Evolutionary conservation across 192 early-diverging fungal species (phyloP).

Genomic region (Haplosporangium gracile): DNA sequence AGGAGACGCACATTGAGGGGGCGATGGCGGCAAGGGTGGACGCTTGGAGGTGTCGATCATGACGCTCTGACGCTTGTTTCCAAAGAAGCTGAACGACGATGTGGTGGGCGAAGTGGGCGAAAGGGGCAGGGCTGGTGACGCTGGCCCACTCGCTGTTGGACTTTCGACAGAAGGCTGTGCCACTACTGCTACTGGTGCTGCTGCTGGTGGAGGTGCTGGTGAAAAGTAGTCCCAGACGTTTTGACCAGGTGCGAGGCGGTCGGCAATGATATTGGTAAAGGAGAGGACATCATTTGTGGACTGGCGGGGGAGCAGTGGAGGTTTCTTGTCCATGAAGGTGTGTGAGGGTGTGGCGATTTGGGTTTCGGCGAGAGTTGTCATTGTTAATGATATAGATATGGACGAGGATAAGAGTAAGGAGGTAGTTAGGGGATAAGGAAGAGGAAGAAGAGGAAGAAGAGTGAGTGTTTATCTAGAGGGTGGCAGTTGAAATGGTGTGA

Average conservation of each 20-base stretch:
- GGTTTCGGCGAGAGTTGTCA: background rate
- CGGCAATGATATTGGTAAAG: constrained; percentile 45
- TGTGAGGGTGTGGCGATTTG: constrained; percentile 18
- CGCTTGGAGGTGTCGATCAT: constrained; percentile 12
- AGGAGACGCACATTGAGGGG: background rate
- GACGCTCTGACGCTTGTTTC: constrained; percentile 29
- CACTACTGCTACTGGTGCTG: background rate
- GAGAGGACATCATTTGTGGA: constrained; percentile 46
- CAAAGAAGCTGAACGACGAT: constrained; percentile 11
- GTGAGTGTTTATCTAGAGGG: background rate
- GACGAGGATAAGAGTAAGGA: background rate
- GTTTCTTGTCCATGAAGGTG: constrained; percentile 45
- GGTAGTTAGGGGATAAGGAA: no score
- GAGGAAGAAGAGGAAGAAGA: background rate
- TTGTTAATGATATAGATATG: background rate
- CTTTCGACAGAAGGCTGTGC: background rate
- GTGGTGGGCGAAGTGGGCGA: constrained; percentile 20
- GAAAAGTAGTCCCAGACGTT: constrained; percentile 54
- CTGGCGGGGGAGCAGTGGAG: constrained; percentile 47
- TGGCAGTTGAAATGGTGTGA: background rate
- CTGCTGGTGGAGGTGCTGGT: background rate
- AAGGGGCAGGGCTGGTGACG: constrained; percentile 2
- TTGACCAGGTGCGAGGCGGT: constrained; percentile 40
- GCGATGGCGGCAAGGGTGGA: background rate
- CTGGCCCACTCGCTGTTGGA: background rate